These are phyloP conservation scores for Xylariaceae sp. DNA, from an alignment of 2,329 filamentous ascomycete genomes.

Conservation along the genomic window DNA sequence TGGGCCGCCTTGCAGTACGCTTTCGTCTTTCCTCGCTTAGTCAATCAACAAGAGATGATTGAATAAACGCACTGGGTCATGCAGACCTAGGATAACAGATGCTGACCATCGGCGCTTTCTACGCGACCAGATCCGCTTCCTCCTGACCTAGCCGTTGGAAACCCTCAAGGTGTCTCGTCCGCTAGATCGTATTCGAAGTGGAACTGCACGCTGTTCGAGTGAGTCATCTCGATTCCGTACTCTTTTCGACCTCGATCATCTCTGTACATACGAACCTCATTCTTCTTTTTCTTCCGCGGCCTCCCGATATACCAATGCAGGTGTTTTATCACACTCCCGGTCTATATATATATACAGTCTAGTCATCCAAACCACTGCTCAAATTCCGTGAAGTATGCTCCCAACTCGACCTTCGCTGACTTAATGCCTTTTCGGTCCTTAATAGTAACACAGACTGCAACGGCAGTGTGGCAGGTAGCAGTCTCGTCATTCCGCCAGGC, in stretches of 20 bases:
- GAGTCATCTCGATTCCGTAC: slow-evolving; percentile 12
- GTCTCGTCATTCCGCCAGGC: slow-evolving; percentile 28
- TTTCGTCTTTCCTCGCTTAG: neutral
- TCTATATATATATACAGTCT: too few species aligned
- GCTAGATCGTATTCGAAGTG: slow-evolving; percentile 33
- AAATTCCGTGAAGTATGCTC: neutral
- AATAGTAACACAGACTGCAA: slow-evolving; percentile 29
- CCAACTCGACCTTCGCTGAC: neutral
- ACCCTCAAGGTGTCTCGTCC: slow-evolving; percentile 36
- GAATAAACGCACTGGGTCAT: neutral
- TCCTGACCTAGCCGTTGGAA: slow-evolving; percentile 31
- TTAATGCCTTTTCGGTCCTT: neutral
- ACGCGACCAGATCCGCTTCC: slow-evolving; percentile 31
- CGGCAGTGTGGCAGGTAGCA: slow-evolving; percentile 21
- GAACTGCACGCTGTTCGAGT: slow-evolving; percentile 36
- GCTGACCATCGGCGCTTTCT: neutral
- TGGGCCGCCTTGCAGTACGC: slow-evolving; percentile 34
- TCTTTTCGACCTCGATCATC: neutral
- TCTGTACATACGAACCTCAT: neutral
- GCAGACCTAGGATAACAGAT: neutral
- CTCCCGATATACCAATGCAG: too few species aligned
- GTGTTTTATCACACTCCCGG: too few species aligned
- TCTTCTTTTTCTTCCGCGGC: neutral
- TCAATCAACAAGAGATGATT: neutral
- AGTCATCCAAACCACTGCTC: too few species aligned